Evolutionary conservation across 257 asterid genomes (phyloP), one percentile per base, ranked within the genome.

Genomic region (Paraleonurus japonicus): DNA sequence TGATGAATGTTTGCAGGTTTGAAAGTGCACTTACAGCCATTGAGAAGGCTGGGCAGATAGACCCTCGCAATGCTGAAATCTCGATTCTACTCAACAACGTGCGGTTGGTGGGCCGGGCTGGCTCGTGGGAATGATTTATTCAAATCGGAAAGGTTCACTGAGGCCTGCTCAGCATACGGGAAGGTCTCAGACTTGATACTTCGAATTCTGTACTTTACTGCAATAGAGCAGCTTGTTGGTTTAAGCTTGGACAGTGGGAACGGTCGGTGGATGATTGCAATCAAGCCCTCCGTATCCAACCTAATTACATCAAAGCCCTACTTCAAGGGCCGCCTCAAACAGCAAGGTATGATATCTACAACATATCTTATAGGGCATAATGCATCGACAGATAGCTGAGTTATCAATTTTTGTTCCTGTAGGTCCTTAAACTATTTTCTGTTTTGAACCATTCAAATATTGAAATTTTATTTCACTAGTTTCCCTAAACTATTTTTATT

Each of bases 151-250:
- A 89, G 99, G 84, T 88, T 67, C 57, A 89, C 99, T 0, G 99
- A 91, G 78, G 99, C 99, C 9, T 91, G 96, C 84, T 76, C 90
- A 11, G 97, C 97, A 16, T 94, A 94, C 50, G 90, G 84, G 97
- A 94, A 55, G 99, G 99, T 64, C 90, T 94, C 61, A 81, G 76
- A 62, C 73, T 83, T 8, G 97, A 94, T 79, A 88, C 96, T 58
- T 81, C 89, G 16, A 94, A 88, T 75, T 82, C 99, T n/a, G 88
- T 94, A 69, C 89, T 94, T 60, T 94, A 84, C 75, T 91, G 97
- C 88, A 94, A 94, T 66, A 84, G 97, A 84, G 97, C 99, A 1
- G 99, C 99, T 82, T 94, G 99, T 69, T 86, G 95, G 96, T 87
- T 83, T 81, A 94, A 87, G 87, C 95, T 94, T 30, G 89, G 89